These are phyloP conservation scores for Phaffia tasmanica DNA, from an alignment of 768 basidiomycete genomes.

Conservation along the genomic window DNA sequence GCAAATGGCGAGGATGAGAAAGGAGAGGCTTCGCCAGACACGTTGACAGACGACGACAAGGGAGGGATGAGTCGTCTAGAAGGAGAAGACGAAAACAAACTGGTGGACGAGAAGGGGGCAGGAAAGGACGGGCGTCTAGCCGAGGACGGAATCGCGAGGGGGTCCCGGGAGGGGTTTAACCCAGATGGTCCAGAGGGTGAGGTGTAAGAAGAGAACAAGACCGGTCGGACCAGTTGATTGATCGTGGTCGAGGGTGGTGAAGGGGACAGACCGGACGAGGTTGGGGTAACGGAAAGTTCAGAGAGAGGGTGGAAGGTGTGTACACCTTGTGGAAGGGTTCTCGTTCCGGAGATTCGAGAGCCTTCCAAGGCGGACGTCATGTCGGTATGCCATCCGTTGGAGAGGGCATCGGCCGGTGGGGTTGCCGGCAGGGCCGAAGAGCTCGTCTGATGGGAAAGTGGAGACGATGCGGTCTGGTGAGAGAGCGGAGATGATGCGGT, in stretches of 20 bases:
- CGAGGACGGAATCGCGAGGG: not conserved
- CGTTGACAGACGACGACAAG: constrained; percentile 8
- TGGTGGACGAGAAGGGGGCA: not conserved
- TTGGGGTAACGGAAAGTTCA: not conserved
- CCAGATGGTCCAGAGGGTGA: not conserved
- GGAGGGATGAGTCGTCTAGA: constrained; percentile 17
- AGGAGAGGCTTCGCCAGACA: constrained; percentile 15
- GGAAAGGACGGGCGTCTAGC: not conserved
- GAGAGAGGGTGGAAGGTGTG: too few species aligned
- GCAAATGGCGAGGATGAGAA: constrained; percentile 58
- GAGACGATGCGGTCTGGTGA: too few species aligned
- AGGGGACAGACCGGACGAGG: not conserved
- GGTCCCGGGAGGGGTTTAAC: not conserved
- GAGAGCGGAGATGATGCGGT: too few species aligned
- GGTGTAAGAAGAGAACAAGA: not conserved
- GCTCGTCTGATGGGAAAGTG: too few species aligned
- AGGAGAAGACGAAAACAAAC: constrained; percentile 2
- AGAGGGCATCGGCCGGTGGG: too few species aligned
- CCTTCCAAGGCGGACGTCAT: too few species aligned
- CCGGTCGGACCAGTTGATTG: not conserved
- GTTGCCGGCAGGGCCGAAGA: too few species aligned
- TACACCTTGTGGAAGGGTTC: too few species aligned
- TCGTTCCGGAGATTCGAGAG: too few species aligned
- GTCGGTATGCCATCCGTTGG: too few species aligned
- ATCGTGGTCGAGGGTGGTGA: not conserved